Conservation (phyloP, 176 grass and related monocot species). For the Triticum urartu region DNA sequence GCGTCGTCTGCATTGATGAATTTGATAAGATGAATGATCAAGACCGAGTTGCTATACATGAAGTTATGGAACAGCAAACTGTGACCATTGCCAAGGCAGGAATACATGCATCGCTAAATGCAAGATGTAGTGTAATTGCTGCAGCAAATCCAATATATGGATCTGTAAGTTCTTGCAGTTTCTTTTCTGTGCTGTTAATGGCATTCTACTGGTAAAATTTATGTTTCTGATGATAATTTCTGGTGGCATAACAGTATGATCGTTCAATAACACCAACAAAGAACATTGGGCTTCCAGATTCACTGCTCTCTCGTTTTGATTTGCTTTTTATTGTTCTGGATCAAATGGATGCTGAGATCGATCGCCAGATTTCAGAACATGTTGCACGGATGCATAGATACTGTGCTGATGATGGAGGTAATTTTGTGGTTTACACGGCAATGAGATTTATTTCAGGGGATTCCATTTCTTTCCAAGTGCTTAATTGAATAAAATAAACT, state of each 20-base stretch:
- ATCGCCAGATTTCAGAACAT: slow-evolving; percentile 94
- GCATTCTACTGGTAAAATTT: background rate
- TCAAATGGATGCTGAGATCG: slow-evolving; percentile 99
- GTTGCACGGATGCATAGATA: slow-evolving; percentile 97
- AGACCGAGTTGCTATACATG: slow-evolving; percentile 95
- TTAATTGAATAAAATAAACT: slow-evolving; percentile 8
- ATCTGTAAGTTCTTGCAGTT: slow-evolving; percentile 52
- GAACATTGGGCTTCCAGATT: slow-evolving; percentile 97
- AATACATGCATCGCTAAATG: slow-evolving; percentile 97
- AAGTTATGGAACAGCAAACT: slow-evolving; percentile 99
- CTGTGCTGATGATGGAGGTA: slow-evolving; percentile 89
- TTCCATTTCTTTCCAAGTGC: slow-evolving; percentile 4
- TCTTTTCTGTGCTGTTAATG: background rate
- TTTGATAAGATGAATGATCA: slow-evolving; percentile 99
- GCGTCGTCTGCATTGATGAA: slow-evolving; percentile 96
- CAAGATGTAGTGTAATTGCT: slow-evolving; percentile 96
- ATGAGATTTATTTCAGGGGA: slow-evolving; percentile 18
- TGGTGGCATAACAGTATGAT: slow-evolving; percentile 67
- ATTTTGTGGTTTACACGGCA: slow-evolving; percentile 3
- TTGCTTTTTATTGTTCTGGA: slow-evolving; percentile 98
- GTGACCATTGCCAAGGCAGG: slow-evolving; percentile 98
- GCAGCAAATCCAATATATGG: slow-evolving; percentile 99
- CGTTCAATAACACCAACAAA: slow-evolving; percentile 94
- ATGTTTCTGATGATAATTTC: slow-evolving; percentile 31
- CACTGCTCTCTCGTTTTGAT: slow-evolving; percentile 97